A percentile compares a stretch with the other conserved stretches of the same genome.
These are phyloP conservation scores for Gracilaria domingensis DNA, from an alignment of 23 red algal species.

Conservation along the genomic window DNA sequence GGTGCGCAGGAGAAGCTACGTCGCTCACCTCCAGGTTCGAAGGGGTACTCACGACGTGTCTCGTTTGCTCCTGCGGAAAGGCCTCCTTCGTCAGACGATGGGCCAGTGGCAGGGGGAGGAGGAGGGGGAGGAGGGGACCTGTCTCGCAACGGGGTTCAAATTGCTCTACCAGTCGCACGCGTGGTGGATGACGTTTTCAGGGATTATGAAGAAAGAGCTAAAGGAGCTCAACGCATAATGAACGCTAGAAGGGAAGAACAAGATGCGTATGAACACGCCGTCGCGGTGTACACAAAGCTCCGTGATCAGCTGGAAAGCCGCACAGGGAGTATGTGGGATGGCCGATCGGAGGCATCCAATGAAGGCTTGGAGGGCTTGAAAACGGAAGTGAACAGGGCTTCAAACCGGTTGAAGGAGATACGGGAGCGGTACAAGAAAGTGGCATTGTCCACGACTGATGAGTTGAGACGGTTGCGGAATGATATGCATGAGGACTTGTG, in stretches of 20 bases:
- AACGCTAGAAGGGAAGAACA: slow-evolving; percentile 69
- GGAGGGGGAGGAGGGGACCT: not conserved
- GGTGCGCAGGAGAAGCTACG: not conserved
- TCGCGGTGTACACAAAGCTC: slow-evolving; percentile 72
- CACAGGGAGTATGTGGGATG: slow-evolving; percentile 76
- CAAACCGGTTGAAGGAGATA: slow-evolving; percentile 42
- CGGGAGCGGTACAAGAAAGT: slow-evolving; percentile 57
- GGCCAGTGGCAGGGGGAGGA: not conserved
- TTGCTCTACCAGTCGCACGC: slow-evolving; percentile 9
- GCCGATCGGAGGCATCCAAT: not conserved
- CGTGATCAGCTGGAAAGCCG: slow-evolving; percentile 65
- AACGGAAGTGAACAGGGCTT: slow-evolving; percentile 32
- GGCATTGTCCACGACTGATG: slow-evolving; percentile 64
- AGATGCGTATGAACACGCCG: slow-evolving; percentile 80
- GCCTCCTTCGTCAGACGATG: not conserved
- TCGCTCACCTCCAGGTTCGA: not conserved
- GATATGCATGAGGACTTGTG: slow-evolving; percentile 75
- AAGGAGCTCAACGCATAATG: slow-evolving; percentile 72
- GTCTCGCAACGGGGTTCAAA: not conserved
- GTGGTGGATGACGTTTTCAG: slow-evolving; percentile 53
- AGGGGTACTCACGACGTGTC: not conserved
- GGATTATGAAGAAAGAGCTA: slow-evolving; percentile 69
- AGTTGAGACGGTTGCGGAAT: slow-evolving; percentile 62
- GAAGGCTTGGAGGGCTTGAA: slow-evolving; percentile 59
- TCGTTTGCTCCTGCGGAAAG: not conserved